phyloP scores from a whole-genome alignment of 2,329 filamentous ascomycete genomes.

The Orbilia brochopaga region DNA sequence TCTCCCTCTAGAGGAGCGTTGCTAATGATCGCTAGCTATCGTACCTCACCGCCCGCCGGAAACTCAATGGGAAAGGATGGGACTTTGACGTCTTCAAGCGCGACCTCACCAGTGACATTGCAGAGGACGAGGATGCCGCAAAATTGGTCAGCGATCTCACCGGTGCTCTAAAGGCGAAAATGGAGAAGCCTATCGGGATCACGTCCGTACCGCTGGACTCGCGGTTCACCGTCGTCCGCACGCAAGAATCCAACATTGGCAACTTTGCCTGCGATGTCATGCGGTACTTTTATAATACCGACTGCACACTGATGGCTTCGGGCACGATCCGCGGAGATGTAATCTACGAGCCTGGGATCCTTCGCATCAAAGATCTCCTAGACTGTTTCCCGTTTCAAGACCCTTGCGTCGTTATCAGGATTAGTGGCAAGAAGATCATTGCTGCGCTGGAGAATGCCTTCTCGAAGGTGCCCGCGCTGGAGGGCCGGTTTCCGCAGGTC shows the following conservation, averaged over 20 bases:
- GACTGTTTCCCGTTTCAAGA: slow-evolving; percentile 94
- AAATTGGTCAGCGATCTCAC: slow-evolving; percentile 73
- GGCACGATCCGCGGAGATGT: slow-evolving; percentile 88
- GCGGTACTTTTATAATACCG: slow-evolving; percentile 78
- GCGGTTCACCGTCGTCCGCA: slow-evolving; percentile 80
- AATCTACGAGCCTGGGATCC: slow-evolving; percentile 79
- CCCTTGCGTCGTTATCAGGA: slow-evolving; percentile 76
- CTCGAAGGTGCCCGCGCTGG: slow-evolving; percentile 78
- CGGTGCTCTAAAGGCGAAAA: slow-evolving; percentile 73
- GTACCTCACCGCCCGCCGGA: slow-evolving; percentile 78
- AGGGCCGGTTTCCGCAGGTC: slow-evolving; percentile 62
- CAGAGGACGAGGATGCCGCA: slow-evolving; percentile 68
- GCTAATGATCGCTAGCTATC: slow-evolving; percentile 67
- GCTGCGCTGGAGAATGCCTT: slow-evolving; percentile 86
- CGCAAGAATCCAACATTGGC: slow-evolving; percentile 79
- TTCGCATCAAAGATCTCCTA: slow-evolving; percentile 80
- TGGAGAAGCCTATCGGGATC: slow-evolving; percentile 83
- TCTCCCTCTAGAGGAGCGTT: not conserved
- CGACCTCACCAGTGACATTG: slow-evolving; percentile 64
- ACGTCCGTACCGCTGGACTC: slow-evolving; percentile 82
- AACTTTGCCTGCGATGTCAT: slow-evolving; percentile 94
- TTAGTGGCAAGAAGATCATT: slow-evolving; percentile 73
- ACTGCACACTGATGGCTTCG: slow-evolving; percentile 82
- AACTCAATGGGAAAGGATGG: slow-evolving; percentile 66
- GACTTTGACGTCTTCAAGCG: slow-evolving; percentile 77